Evolutionary conservation across 352 stramenopile genomes (phyloP).

Genomic region (Phytophthora vignae): DNA sequence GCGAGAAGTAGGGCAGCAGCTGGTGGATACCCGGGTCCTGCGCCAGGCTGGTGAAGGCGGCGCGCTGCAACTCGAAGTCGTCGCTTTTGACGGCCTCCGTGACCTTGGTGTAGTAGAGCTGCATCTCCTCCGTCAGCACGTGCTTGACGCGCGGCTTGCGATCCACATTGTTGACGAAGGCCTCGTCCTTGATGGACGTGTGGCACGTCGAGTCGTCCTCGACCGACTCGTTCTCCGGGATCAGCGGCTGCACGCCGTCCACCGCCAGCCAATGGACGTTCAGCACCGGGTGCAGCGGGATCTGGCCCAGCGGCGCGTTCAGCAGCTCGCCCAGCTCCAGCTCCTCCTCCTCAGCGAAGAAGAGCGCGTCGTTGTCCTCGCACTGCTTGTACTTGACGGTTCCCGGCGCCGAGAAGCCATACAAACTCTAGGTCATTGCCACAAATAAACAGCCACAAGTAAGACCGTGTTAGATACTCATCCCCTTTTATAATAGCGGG

Average conservation of each 20-base stretch:
- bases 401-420: slow-evolving; percentile 72
- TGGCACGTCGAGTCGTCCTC: slow-evolving; percentile 73
- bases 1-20: slow-evolving; percentile 89
- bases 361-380: slow-evolving; percentile 67
- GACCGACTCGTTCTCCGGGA: slow-evolving; percentile 85
- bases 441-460: background rate
- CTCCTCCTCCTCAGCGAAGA: slow-evolving; percentile 80
- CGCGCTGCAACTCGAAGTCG: slow-evolving; percentile 76
- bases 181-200: slow-evolving; percentile 83
- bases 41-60: slow-evolving; percentile 80
- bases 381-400: slow-evolving; percentile 66
- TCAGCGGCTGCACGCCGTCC: slow-evolving; percentile 82
- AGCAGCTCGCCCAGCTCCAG: slow-evolving; percentile 74
- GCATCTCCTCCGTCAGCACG: slow-evolving; percentile 90
- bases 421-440: slow-evolving; percentile 54
- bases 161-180: slow-evolving; percentile 72
- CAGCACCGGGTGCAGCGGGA: slow-evolving; percentile 74
- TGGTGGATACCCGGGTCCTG: slow-evolving; percentile 91
- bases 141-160: slow-evolving; percentile 87
- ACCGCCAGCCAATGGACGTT: slow-evolving; percentile 88
- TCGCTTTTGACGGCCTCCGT: slow-evolving; percentile 83
- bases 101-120: slow-evolving; percentile 91
- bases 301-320: slow-evolving; percentile 76
- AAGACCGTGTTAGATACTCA: slow-evolving; percentile 1
- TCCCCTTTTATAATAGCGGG: background rate